A percentile compares a stretch with the other conserved stretches of the same genome.
These are phyloP conservation scores for Saposhnikovia divaricata DNA, from an alignment of 129 eudicot species.

Conservation along the genomic window DNA sequence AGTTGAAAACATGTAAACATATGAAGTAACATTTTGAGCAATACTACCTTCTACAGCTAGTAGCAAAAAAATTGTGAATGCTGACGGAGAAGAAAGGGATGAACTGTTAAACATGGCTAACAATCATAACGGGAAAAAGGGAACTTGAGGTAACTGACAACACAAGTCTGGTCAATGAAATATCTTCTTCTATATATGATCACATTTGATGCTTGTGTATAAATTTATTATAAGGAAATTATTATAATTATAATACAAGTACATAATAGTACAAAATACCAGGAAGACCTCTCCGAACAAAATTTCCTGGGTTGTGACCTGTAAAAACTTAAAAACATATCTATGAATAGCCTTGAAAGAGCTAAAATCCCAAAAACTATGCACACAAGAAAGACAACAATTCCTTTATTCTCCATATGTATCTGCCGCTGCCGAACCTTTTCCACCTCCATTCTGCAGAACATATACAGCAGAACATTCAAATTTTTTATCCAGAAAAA, in stretches of 20 bases:
- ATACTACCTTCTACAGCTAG: background rate
- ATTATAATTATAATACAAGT: constrained; percentile 44
- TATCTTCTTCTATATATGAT: background rate
- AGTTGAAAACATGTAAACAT: no score
- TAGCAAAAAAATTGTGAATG: background rate
- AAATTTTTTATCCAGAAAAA: background rate
- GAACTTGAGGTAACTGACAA: background rate
- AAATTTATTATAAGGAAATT: constrained; percentile 47
- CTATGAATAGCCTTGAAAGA: constrained; percentile 49
- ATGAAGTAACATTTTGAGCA: background rate
- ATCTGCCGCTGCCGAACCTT: constrained; percentile 54
- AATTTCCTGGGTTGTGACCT: constrained; percentile 62
- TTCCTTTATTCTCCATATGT: constrained; percentile 94
- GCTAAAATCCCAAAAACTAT: constrained; percentile 59
- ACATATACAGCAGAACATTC: background rate
- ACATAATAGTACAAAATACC: constrained; percentile 56
- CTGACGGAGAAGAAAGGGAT: background rate
- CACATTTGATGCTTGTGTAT: background rate
- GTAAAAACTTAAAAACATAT: constrained; percentile 39
- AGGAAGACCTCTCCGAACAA: constrained; percentile 54
- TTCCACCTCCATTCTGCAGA: constrained; percentile 71
- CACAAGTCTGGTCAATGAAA: background rate
- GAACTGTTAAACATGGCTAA: background rate
- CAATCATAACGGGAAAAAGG: background rate
- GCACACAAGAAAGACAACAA: constrained; percentile 64